Base-by-base conservation (phyloP, 768 basidiomycete species). In the Leucosporidium scottii region DNA sequence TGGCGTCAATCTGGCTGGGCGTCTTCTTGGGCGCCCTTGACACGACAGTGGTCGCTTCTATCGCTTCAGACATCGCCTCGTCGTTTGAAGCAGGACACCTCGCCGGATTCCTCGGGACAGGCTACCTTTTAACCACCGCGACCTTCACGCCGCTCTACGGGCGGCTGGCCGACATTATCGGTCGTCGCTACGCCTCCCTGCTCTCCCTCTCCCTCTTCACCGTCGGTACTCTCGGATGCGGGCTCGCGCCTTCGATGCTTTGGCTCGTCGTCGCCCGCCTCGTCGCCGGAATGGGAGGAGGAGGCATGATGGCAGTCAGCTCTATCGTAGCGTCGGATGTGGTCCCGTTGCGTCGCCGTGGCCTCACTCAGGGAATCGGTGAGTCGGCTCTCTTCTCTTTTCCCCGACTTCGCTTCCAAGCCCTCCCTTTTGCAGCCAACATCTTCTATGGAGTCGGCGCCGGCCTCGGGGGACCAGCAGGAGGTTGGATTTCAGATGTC, bases 331-430 rank as follows among this genome's bases (percentile, higher is more conserved):
- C 91, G 64, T 87, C 89, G 9, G 93, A 98, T 80, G 81, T 96
- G 28, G 87, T 97, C 66, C 91, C 92, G 20, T 78, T 97, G 74
- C 87, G 88, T 76, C 86, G 90, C 68, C 83, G 93, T 62, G 93
- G 91, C 3, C 79, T 94, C 13, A 94, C 92, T 75, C 94, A 98
- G 78, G 93, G 93, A 64, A 83, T 91, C 82, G 86, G 65, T 61
- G 17, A 23, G 59, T 25, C 23, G 23, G 18, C 8, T 12, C 8
- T n/a, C 27, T 9, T 36, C 17, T 36, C 39, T 23, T 55, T 28
- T 39, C 15, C 39, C 25, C 36, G 54, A 28, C 30, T 31, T 28
- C 56, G n/a, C 30, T 61, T 30, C 66, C 61, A 47, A 30, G 65
- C 51, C 47, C 58, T 10, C 53, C 34, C 34, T 34, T 62, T 30